A percentile compares a stretch with the other conserved stretches of the same genome.
Conservation (phyloP, 345 rosid species). For the Adansonia digitata region DNA sequence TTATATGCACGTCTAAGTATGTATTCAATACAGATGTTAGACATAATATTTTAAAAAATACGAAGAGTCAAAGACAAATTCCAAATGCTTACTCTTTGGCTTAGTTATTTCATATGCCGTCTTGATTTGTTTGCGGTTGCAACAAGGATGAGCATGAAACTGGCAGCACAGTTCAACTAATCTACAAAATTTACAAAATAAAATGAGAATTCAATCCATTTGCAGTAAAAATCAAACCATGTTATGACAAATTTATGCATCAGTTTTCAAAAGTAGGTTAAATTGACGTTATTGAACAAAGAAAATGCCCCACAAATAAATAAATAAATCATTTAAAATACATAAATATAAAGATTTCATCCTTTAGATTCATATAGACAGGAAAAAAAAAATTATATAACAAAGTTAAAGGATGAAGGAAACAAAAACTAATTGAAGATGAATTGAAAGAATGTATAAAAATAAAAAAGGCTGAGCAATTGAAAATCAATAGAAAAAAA, state of each 20-base stretch:
- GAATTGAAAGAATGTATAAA: neutral
- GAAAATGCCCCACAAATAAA: neutral
- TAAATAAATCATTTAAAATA: neutral
- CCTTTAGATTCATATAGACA: neutral
- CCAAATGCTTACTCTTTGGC: constrained; percentile 6
- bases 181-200: neutral
- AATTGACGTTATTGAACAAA: neutral
- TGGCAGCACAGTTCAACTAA: neutral
- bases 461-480: neutral
- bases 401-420: neutral
- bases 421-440: neutral
- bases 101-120: constrained; percentile 6
- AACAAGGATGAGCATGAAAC: neutral
- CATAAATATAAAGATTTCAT: neutral
- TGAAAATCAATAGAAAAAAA: neutral
- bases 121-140: neutral
- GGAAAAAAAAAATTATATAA: neutral
- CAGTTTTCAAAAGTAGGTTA: neutral
- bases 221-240: neutral
- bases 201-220: neutral
- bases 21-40: no score
- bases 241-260: neutral
- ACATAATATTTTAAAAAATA: no score
- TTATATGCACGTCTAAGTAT: no score
- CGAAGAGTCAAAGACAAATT: no score